Conservation (phyloP, 2,329 filamentous ascomycete genomes). For the Xylaria hypoxylon region DNA sequence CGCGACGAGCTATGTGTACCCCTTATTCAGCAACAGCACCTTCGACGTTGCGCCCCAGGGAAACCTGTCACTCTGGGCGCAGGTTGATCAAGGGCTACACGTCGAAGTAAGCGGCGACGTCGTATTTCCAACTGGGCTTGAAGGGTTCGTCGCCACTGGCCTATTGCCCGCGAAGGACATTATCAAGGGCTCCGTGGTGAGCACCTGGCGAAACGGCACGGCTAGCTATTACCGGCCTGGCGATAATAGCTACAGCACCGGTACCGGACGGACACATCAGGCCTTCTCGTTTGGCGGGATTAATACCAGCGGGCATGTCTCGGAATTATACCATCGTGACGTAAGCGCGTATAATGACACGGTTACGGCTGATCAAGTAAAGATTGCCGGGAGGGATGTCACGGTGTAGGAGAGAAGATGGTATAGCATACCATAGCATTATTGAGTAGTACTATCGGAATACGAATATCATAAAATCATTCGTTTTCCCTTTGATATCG, state of each 20-base stretch:
- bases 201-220: slow-evolving; percentile 68
- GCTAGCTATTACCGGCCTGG: slow-evolving; percentile 65
- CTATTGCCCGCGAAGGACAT: slow-evolving; percentile 42
- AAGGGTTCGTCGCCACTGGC: slow-evolving; percentile 61
- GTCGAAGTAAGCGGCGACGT: slow-evolving; percentile 54
- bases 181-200: slow-evolving; percentile 49
- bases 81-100: slow-evolving; percentile 57
- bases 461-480: slow-evolving; percentile 20
- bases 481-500: background rate
- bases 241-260: slow-evolving; percentile 60
- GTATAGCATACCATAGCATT: background rate
- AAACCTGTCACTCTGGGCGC: slow-evolving; percentile 60
- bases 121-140: slow-evolving; percentile 69
- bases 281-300: slow-evolving; percentile 65
- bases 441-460: slow-evolving; percentile 4
- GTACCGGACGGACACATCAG: slow-evolving; percentile 68
- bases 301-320: slow-evolving; percentile 42
- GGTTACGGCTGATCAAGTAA: slow-evolving; percentile 37
- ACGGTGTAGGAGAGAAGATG: background rate
- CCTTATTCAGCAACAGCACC: slow-evolving; percentile 68
- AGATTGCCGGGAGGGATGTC: slow-evolving; percentile 12
- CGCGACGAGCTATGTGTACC: slow-evolving; percentile 65
- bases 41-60: slow-evolving; percentile 57
- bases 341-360: slow-evolving; percentile 55
- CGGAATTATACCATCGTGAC: slow-evolving; percentile 67